phyloP scores from a whole-genome alignment of 1,284 basidiomycete species.

The Sanguinoderma infundibulare region DNA sequence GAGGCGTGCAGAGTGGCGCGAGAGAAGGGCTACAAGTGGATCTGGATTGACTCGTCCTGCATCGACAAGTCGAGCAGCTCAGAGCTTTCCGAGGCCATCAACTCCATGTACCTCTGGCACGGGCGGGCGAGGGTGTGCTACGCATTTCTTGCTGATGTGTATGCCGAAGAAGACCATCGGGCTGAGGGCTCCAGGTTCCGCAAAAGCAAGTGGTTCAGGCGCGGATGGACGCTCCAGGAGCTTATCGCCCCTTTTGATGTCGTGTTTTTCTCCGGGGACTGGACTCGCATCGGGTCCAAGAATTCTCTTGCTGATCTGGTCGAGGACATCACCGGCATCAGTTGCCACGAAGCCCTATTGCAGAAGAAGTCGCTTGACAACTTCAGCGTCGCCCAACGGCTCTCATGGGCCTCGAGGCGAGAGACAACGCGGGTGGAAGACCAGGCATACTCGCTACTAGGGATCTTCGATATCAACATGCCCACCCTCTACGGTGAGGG shows the following conservation, averaged over 20 bases:
- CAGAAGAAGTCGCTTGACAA: neutral
- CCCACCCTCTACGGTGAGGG: conserved; percentile 6
- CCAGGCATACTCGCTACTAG: conserved; percentile 9
- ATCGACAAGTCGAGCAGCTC: no score
- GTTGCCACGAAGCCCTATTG: neutral
- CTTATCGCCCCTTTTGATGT: conserved; percentile 7
- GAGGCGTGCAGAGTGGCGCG: neutral
- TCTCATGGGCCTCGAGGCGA: neutral
- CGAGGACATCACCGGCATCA: conserved; percentile 7
- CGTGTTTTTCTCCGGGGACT: conserved; percentile 7
- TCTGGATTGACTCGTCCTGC: no score
- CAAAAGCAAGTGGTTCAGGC: conserved; percentile 7
- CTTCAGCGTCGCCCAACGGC: conserved; percentile 10
- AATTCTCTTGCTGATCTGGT: neutral
- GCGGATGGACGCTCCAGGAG: conserved; percentile 15
- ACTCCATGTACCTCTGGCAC: no score
- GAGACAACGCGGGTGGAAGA: conserved; percentile 6
- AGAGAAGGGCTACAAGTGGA: no score
- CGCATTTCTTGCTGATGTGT: neutral
- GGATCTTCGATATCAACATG: conserved; percentile 14
- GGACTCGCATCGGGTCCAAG: conserved; percentile 8
- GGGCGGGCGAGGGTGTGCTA: neutral
- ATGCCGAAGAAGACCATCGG: conserved; percentile 9
- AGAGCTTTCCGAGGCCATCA: no score
- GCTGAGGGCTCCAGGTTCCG: conserved; percentile 7